These are phyloP conservation scores for Coemansia sp. DNA, from an alignment of 192 early-diverging fungal genomes.

Conservation along the genomic window DNA sequence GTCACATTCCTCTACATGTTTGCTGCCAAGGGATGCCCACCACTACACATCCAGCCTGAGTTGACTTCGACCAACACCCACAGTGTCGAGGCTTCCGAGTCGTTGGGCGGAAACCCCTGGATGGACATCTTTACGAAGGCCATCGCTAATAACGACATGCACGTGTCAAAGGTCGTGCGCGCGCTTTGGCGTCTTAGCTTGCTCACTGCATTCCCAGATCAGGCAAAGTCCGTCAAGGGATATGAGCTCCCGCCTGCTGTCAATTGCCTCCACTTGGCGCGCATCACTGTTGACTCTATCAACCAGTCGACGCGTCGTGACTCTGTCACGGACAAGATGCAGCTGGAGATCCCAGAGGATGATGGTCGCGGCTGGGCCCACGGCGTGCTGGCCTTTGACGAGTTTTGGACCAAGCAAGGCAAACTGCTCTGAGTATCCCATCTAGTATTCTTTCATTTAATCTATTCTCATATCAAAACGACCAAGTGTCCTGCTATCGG, in stretches of 20 bases:
- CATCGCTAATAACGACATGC: constrained; percentile 56
- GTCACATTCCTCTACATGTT: constrained; percentile 36
- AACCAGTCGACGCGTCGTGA: background rate
- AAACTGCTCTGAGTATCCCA: background rate
- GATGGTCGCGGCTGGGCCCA: constrained; percentile 22
- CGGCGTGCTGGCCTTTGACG: constrained; percentile 29
- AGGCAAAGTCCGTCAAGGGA: background rate
- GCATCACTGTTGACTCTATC: constrained; percentile 19
- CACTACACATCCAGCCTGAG: constrained; percentile 28
- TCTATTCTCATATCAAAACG: background rate
- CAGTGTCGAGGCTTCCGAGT: background rate
- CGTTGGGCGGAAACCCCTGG: constrained; percentile 50
- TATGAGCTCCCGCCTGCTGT: constrained; percentile 30
- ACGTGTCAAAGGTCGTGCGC: constrained; percentile 61
- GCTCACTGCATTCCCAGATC: constrained; percentile 16
- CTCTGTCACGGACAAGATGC: background rate
- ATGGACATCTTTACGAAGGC: constrained; percentile 49
- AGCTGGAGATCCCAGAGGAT: background rate
- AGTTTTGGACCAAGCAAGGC: constrained; percentile 25
- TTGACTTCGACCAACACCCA: constrained; percentile 26
- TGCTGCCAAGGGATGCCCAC: constrained; percentile 50
- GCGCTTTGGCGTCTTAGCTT: constrained; percentile 57
- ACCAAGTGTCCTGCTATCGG: background rate
- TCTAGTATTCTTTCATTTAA: background rate
- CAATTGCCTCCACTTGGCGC: constrained; percentile 46